A percentile compares a stretch with the other conserved stretches of the same genome.
These are phyloP conservation scores for Naganishia cerealis DNA, from an alignment of 1,284 basidiomycete species.

Conservation along the genomic window DNA sequence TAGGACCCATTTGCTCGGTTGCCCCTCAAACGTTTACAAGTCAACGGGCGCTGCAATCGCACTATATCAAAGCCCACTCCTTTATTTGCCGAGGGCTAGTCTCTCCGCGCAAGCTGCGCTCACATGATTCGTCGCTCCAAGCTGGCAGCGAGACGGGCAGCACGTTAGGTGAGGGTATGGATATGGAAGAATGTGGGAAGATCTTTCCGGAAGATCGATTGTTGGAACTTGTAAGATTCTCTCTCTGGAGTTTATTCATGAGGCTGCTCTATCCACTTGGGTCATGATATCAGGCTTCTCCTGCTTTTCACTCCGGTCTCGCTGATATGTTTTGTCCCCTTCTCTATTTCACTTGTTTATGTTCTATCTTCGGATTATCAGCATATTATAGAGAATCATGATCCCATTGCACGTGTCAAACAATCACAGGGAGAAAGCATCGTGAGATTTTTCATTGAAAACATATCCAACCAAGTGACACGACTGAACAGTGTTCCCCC, in stretches of 20 bases:
- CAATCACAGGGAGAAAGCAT: conserved; percentile 25
- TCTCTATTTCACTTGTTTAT: background rate
- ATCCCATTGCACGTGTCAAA: conserved; percentile 24
- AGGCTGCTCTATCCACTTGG: too few relatives aligned
- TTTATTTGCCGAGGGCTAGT: conserved; percentile 16
- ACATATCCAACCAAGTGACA: background rate
- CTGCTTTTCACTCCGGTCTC: conserved; percentile 1
- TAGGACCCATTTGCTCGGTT: conserved; percentile 23
- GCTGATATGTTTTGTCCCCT: background rate
- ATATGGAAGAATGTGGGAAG: conserved; percentile 25
- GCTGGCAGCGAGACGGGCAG: background rate
- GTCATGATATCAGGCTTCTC: background rate
- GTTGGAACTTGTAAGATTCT: conserved; percentile 28
- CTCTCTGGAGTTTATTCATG: background rate
- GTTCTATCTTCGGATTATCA: background rate
- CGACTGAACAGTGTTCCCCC: background rate
- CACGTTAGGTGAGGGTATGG: background rate
- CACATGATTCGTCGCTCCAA: background rate
- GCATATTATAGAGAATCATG: conserved; percentile 32
- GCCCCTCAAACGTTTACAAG: background rate
- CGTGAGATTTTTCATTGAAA: background rate
- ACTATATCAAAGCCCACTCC: conserved; percentile 20
- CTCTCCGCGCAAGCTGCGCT: background rate
- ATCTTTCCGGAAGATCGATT: conserved; percentile 30
- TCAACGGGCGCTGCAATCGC: conserved; percentile 17